Base-by-base conservation (phyloP, 2,329 filamentous ascomycete species). In the Septoria linicola region DNA sequence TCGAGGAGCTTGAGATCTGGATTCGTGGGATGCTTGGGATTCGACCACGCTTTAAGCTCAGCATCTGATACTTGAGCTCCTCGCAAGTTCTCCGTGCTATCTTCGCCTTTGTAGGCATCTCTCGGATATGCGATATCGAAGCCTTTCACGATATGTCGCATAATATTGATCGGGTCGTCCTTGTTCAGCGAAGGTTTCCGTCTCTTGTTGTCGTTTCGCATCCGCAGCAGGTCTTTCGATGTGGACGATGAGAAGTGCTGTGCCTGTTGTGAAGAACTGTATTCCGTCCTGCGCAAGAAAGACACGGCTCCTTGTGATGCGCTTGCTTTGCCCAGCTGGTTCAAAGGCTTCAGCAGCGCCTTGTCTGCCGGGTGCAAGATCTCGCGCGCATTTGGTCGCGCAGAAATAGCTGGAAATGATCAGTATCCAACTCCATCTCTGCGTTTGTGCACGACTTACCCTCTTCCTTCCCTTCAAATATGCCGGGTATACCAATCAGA, bases 231-330 rank as follows among this genome's bases (percentile, higher is more conserved):
- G 23, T 74, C 74, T 55, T 79, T 78, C 3, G 80, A 77, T 20
- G 78, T 78, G 21, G 76, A 78, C 0, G 77, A 76, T 43, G 81
- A 77, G 49, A 76, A 75, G 46, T 73, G 70, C 13, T 74, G 68
- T 55, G 60, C 69, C 8, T 68, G 67, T 45, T 72, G 72, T 17
- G 74, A 73, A 14, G 88, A 88, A 65, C 96, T 96, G 73, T 97
- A 97, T 71, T 99, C 93, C 49, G 93, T 97, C 64, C 92, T 84
- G 51, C 93, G 89, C 61, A 99, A 80, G 80, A 99, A 99, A 57
- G 89, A 96, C 47, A 96, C 89, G 57, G 86, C 85, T 14, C 85
- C 79, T 57, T 89, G 87, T 55, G 82, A 82, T 35, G 83, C 80
- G 61, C 88, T 88, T 37, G 86, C 85, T 71, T 96, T 95, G 62